Conservation (phyloP, 345 rosid genomes). For the Garcia nutans region DNA sequence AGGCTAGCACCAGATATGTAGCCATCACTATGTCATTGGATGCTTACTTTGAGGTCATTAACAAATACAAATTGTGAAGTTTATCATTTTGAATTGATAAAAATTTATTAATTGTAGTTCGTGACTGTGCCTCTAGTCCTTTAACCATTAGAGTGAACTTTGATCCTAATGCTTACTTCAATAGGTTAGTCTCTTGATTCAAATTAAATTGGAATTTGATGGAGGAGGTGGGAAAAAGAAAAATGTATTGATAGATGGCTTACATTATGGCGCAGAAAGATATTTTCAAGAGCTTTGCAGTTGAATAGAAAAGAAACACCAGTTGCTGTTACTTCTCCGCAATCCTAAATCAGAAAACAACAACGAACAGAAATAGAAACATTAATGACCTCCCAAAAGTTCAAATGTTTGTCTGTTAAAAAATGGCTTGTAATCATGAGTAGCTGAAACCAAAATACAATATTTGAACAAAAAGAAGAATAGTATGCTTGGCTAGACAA, state of each 20-base stretch:
- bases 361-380: not conserved
- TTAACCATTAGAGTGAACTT: too few relatives aligned
- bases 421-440: not conserved
- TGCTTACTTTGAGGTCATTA: not conserved
- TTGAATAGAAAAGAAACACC: conserved; percentile 58
- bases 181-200: not conserved
- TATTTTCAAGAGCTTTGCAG: conserved; percentile 69
- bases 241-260: conserved; percentile 28
- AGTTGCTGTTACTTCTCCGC: conserved; percentile 57
- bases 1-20: not conserved
- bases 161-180: too few relatives aligned
- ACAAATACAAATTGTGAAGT: not conserved
- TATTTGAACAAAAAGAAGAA: too few relatives aligned
- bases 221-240: not conserved
- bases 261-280: conserved; percentile 77
- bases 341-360: conserved; percentile 45
- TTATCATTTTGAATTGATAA: not conserved
- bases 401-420: not conserved
- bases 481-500: not conserved
- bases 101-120: not conserved
- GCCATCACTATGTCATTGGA: not conserved
- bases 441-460: not conserved
- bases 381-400: not conserved
- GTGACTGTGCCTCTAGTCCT: not conserved
- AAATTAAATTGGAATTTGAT: not conserved